These are phyloP conservation scores for Mitragyna speciosa DNA, from an alignment of 257 asterid species.

Conservation along the genomic window DNA sequence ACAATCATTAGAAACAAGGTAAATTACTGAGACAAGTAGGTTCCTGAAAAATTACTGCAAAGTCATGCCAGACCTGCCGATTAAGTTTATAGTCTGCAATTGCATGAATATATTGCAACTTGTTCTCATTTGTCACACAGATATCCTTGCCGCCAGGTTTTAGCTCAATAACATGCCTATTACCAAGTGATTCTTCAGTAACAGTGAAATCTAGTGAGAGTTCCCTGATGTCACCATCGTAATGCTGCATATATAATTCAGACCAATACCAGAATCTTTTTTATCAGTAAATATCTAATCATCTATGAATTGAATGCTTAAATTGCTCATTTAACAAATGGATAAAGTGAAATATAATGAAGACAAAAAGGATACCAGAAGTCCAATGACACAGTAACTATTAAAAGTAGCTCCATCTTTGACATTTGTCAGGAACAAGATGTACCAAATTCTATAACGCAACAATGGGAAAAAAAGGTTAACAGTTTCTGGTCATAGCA, in stretches of 20 bases:
- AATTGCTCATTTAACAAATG: not conserved
- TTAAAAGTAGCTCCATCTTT: not conserved
- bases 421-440: not conserved
- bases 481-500: not conserved
- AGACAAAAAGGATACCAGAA: not conserved
- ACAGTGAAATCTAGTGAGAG: constrained; percentile 91
- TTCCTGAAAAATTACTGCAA: constrained; percentile 16
- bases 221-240: constrained; percentile 81
- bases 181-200: constrained; percentile 86
- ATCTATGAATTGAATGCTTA: not conserved
- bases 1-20: constrained; percentile 27
- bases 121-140: constrained; percentile 81
- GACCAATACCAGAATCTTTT: not conserved
- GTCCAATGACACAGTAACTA: not conserved
- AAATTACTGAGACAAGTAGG: constrained; percentile 31
- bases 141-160: constrained; percentile 92
- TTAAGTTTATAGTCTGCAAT: constrained; percentile 96
- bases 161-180: constrained; percentile 70
- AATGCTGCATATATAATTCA: constrained; percentile 60
- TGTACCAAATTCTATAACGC: not conserved
- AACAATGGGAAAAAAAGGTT: not conserved
- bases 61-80: constrained; percentile 65
- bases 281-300: not conserved
- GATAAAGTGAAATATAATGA: no score
- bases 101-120: constrained; percentile 93